Base-by-base conservation (phyloP, 73 alveolate genomes). In the Stentor coeruleus region DNA sequence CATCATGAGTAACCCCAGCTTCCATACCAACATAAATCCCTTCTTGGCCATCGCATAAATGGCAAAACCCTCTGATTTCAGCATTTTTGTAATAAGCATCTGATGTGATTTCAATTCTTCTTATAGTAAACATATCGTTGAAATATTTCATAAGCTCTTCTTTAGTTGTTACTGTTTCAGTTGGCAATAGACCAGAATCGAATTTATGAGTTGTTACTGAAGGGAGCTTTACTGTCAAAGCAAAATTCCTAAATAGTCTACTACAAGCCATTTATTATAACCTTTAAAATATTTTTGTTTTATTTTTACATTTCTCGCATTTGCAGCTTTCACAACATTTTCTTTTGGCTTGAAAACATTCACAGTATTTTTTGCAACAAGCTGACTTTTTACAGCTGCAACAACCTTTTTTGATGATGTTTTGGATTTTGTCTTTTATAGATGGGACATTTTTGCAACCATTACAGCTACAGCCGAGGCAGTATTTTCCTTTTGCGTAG, bases 51-150 rank as follows among this genome's bases (percentile, higher is more conserved):
- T 86, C 91, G 81, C 88, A 76, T 15, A 93, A 81, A 77, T 93
- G 94, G 81, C 93, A 87, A 86, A 92, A 89, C 38, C 98, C 98
- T 90, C 96, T 87, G 82, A 94, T 92, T 76, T 73, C 60, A 86
- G 92, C 91, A n/a, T 80, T 38, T 81, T 89, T 89, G 86, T 89
- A 89, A 41, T 84, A 83, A 59, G 74, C n/a, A 82, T 89, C 95
- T 38, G 95, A 85, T 14, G 86, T 88, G n/a, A 89, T 82, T 39
- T 89, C 95, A n/a, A 81, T 82, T 75, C 95, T 81, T 39, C 95
- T 57, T 84, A 86, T 82, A 3, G 85, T 30, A 15, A 84, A 20
- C 90, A 89, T 81, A 57, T 76, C 85, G 35, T 59, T 74, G 83
- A 73, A 86, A 87, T 89, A 89, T 36, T 74, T 31, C 74, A 86